phyloP scores from a whole-genome alignment of 768 basidiomycete genomes.

The Tricholoma sp. region DNA sequence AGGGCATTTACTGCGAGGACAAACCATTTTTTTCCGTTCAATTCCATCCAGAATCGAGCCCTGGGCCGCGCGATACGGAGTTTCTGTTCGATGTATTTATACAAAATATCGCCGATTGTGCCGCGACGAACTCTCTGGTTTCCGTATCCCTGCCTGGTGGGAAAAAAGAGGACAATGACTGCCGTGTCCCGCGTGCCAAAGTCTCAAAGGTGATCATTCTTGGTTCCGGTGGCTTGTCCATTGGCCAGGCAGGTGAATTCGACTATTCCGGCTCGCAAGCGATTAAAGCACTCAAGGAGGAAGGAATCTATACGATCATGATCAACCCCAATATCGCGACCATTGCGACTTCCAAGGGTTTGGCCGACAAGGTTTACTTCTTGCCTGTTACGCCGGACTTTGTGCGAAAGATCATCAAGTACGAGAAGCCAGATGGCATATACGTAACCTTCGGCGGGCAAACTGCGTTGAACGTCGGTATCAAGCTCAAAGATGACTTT shows the following conservation, averaged over 20 bases:
- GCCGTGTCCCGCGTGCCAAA: constrained; percentile 60
- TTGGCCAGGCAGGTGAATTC: constrained; percentile 99
- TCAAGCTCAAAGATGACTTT: constrained; percentile 98
- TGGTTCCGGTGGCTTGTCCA: constrained; percentile 95
- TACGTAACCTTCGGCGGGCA: constrained; percentile 99
- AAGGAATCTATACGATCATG: constrained; percentile 98
- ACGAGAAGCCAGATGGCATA: constrained; percentile 98
- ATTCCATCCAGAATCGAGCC: constrained; percentile 97
- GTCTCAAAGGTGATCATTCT: constrained; percentile 95
- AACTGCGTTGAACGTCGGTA: constrained; percentile 93
- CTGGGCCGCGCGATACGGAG: constrained; percentile 96
- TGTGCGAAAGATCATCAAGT: constrained; percentile 96
- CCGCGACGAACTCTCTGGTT: constrained; percentile 44
- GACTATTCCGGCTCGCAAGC: constrained; percentile 99
- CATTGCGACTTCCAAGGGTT: constrained; percentile 93
- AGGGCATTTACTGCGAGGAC: constrained; percentile 90
- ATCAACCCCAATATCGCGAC: constrained; percentile 99
- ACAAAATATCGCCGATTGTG: constrained; percentile 75
- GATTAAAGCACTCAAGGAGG: constrained; percentile 98
- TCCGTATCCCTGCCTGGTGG: constrained; percentile 73
- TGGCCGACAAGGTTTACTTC: constrained; percentile 99
- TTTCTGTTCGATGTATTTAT: constrained; percentile 99
- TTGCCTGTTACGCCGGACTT: constrained; percentile 97
- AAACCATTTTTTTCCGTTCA: constrained; percentile 99
- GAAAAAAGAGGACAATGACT: constrained; percentile 79